Base-by-base conservation (phyloP, 768 basidiomycete species). In the Phylloporus rhodoxanthus region DNA sequence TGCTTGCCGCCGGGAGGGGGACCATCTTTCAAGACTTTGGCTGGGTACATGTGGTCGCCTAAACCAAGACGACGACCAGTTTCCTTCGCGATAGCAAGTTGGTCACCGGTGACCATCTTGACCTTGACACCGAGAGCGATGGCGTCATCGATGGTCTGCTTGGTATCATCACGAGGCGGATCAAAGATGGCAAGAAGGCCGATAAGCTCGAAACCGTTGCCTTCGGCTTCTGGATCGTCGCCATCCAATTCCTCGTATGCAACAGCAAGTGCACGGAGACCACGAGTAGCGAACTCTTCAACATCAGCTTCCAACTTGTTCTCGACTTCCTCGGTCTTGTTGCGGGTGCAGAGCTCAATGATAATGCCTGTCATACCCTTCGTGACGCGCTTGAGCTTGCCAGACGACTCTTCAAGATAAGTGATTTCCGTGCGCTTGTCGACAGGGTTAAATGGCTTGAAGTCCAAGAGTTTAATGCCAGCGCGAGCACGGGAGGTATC, bases 61-160 rank as follows among this genome's bases (percentile, higher is more conserved):
- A 98, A 77, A 59, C 95, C 94, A 43, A 98, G 89, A 75, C 95
- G 90, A 69, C 95, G 89, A 52, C 95, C 95, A 54, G 95, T 97
- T 72, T 98, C 95, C 81, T 98, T 98, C 32, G 95, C 95, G 60
- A 98, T 98, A 57, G 95, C 95, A 66, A 98, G 91, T 76, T 98
- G 95, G 69, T 98, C 95, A 77, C 95, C 95, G n/a, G 95, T 98
- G 53, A 97, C 95, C 95, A 98, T 98, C 86, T 98, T 98, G 69
- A 98, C 94, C 68, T 85, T 87, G 61, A 98, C 93, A 70, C 95
- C 95, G 66, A 97, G 91, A 50, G 85, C 85, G 50, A 92, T 76
- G 46, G 95, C 94, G 68, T 98, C 93, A 63, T 97, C 94, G 65
- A 98, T 97, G 17, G 95, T 98, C 74, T 96, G 90, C 76, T 98